Base-by-base conservation (phyloP, 768 basidiomycete species). In the Boletus vinaceobasis region DNA sequence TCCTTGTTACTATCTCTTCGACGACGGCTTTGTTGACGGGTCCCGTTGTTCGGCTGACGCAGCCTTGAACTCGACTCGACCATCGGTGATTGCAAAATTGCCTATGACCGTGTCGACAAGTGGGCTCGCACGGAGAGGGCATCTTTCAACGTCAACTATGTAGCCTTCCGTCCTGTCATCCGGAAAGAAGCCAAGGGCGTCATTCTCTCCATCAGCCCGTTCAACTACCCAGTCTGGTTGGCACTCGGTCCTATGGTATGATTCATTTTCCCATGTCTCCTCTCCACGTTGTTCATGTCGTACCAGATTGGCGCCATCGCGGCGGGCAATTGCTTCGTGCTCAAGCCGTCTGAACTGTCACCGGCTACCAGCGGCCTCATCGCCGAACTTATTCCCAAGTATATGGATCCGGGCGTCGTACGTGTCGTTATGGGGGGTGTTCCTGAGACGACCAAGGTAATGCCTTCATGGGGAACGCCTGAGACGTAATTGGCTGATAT, bases 101-200 rank as follows among this genome's bases (percentile, higher is more conserved):
- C 85, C 14, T 82, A 86, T 61, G 73, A 81, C 38, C 79, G 79
- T 53, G 79, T 95, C 43, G 85, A 83, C 35, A 84, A 81, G 61
- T 94, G 92, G 93, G 74, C 86, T 0, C 85, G 83, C 62, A 77
- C 87, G 0, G 79, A 85, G 52, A 78, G 71, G 31, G 77, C 83
- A 3, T 62, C 78, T 0, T 87, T 87, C 61, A 76, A 69, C 29
- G 15, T 87, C 48, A 83, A 77, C 60, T 88, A 76, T 63, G 74
- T 72, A 7, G 71, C 82, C 0, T 81, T 89, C 77, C 74, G 77
- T 9, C 89, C 90, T 1, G 74, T 77, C 14, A 77, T 90, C 2
- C 76, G 81, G 50, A 88, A 90, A 61, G 88, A 90, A 59, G 77
- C 92, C 43, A 93, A 93, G 66, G 89, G 89, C 3, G 78, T 84